phyloP scores from a whole-genome alignment of 192 early-diverging fungal species.

The Nowakowskiella sp. region DNA sequence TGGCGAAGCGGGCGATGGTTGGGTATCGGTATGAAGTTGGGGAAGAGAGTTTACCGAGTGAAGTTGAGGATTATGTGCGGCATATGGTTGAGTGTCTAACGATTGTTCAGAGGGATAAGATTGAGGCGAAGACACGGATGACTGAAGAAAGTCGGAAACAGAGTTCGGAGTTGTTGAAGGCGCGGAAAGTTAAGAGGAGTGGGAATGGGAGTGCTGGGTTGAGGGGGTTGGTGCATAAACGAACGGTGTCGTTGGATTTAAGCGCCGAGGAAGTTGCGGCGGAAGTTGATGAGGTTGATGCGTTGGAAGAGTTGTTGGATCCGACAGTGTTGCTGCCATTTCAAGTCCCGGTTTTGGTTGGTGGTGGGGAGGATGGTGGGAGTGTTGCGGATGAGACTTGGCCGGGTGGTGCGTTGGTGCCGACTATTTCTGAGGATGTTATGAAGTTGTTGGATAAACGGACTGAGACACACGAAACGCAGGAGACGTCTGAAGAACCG shows the following conservation, averaged over 20 bases:
- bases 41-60: constrained; percentile 60
- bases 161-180: constrained; percentile 5
- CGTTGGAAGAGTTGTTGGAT: constrained; percentile 19
- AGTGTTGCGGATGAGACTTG: background rate
- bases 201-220: background rate
- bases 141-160: constrained; percentile 7
- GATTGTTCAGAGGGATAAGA: background rate
- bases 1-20: constrained; percentile 63
- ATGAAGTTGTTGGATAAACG: background rate
- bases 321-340: constrained; percentile 16
- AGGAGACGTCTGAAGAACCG: background rate
- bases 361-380: constrained; percentile 3
- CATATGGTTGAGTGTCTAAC: constrained; percentile 56
- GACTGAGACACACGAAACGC: no score
- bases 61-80: constrained; percentile 68
- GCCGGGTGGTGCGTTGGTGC: constrained; percentile 1
- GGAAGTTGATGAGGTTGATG: constrained; percentile 7
- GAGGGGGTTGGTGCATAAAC: no score
- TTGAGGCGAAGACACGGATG: background rate
- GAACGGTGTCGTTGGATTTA: background rate
- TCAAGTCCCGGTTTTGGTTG: constrained; percentile 10
- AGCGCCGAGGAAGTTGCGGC: background rate
- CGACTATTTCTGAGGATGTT: background rate
- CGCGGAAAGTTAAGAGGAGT: background rate
- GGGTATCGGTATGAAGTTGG: constrained; percentile 85